These are phyloP conservation scores for Dendrobium chrysotoxum DNA, from an alignment of 106 monocot species.

Conservation along the genomic window DNA sequence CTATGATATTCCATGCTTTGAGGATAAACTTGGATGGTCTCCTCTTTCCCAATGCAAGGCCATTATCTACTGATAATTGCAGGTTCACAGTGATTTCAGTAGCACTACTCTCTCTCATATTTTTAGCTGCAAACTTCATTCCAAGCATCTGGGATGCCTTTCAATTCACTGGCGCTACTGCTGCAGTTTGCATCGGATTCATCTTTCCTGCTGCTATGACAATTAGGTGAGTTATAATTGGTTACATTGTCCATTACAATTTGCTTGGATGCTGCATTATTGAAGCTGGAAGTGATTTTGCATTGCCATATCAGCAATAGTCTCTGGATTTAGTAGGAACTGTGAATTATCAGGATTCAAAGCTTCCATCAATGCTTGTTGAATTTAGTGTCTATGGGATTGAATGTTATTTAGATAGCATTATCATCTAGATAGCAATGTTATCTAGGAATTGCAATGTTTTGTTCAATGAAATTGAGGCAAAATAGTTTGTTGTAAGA, in stretches of 20 bases:
- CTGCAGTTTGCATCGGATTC: slow-evolving; percentile 81
- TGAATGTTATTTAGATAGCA: background rate
- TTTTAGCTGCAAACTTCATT: slow-evolving; percentile 65
- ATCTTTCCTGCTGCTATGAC: slow-evolving; percentile 85
- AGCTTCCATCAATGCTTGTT: background rate
- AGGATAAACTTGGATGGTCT: slow-evolving; percentile 87
- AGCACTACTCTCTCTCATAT: slow-evolving; percentile 46
- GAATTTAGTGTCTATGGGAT: background rate
- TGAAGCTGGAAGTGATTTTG: background rate
- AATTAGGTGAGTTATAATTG: slow-evolving; percentile 39
- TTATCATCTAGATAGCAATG: too few relatives aligned
- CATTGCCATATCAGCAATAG: background rate
- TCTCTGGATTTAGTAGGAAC: background rate
- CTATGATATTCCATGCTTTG: slow-evolving; percentile 73
- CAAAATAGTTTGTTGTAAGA: too few relatives aligned
- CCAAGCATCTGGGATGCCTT: slow-evolving; percentile 99
- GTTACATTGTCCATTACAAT: background rate
- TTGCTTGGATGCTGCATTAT: background rate
- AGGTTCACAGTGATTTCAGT: slow-evolving; percentile 50
- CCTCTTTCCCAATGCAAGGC: slow-evolving; percentile 53
- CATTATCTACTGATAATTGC: slow-evolving; percentile 46
- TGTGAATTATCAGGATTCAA: background rate
- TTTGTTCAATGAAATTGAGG: too few relatives aligned
- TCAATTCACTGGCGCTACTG: slow-evolving; percentile 93
- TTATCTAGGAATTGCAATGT: too few relatives aligned